Conservation (phyloP, 352 stramenopile species). For the Pelagophyceae sp. region DNA sequence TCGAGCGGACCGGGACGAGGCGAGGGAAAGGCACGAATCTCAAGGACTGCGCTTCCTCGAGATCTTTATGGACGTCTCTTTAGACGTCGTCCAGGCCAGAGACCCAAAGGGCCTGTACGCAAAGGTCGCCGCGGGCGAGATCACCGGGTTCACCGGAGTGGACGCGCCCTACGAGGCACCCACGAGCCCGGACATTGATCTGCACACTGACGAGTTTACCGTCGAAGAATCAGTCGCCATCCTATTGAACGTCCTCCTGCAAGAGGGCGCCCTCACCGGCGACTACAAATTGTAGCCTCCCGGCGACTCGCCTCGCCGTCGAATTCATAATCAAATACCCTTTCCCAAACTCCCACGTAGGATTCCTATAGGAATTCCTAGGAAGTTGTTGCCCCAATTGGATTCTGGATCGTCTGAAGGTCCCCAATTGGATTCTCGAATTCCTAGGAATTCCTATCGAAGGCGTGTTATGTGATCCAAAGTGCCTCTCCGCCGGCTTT, state of each 20-base stretch:
- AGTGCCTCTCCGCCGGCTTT: no score
- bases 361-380: no score
- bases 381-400: no score
- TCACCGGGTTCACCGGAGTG: constrained; percentile 97
- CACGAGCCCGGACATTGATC: constrained; percentile 78
- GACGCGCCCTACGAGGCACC: constrained; percentile 94
- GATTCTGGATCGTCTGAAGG: no score
- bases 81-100: constrained; percentile 85
- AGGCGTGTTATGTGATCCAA: no score
- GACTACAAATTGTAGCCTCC: no score
- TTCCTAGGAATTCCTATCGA: no score
- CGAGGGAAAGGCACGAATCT: constrained; percentile 76
- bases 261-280: background rate
- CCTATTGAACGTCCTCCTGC: background rate
- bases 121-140: constrained; percentile 74
- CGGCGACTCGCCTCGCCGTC: no score
- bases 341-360: no score
- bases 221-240: constrained; percentile 58
- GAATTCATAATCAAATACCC: no score
- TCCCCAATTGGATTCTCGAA: no score
- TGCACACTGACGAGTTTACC: constrained; percentile 86
- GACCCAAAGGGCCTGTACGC: constrained; percentile 85
- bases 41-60: constrained; percentile 95
- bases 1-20: constrained; percentile 76
- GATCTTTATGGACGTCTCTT: constrained; percentile 92